Evolutionary conservation across 1,139 yeast species (phyloP), one percentile per base, ranked within the genome.

Genomic region (Pichia sp.): DNA sequence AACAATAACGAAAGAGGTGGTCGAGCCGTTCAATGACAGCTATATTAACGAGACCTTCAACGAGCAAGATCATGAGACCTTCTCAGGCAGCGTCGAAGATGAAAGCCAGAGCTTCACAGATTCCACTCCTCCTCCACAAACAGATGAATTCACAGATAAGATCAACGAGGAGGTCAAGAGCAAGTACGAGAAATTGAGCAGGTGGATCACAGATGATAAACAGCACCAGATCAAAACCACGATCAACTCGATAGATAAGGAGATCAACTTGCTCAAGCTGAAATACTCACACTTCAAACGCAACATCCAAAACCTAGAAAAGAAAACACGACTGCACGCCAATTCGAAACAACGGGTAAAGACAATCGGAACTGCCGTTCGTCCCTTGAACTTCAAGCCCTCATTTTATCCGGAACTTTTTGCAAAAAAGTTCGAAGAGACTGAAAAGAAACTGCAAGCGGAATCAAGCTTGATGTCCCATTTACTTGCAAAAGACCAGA

Each of bases 111-210:
- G 30, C 16, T 11, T 15, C 15, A 38, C 41, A 3, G 19, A 26
- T n/a, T 29, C 49, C 10, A 31, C 45, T 8, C 45, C 49, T 6
- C 46, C 45, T 1, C 42, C 38, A 1, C 45, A 30, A 11, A 19
- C 50, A 1, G 38, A 34, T 4, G 46, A 48, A 30, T 51, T 51
- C 16, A 54, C 50, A 4, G 54, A 43, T 38, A 50, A 10, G 8
- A 38, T 51, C 13, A 45, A 51, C 11, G 16, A 29, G 7, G 52
- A 47, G 19, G 48, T 51, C 11, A 48, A 47, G 8, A 16, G 13
- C 11, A 54, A 51, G 26, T 51, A 54, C 31, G 44, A 47, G 11
- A 23, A n/a, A 10, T 26, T 53, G 8, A 46, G 50, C 16, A 42
- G 40, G 16, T 36, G 48, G 4, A n/a, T 50, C 1, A 34, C 50